phyloP scores from a whole-genome alignment of 2,329 filamentous ascomycete species.

The Fusarium avenaceum region DNA sequence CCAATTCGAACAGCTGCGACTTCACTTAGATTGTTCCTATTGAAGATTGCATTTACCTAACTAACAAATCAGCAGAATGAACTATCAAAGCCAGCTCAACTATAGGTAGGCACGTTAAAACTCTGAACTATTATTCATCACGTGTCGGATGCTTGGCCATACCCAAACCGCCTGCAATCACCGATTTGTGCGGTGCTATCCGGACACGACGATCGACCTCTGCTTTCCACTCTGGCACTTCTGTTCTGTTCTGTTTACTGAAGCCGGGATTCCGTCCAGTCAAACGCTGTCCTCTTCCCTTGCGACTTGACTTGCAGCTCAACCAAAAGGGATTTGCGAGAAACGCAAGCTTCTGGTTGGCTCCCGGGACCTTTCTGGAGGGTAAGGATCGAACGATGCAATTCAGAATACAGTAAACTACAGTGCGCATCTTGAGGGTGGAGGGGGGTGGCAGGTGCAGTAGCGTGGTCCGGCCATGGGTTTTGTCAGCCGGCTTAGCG shows the following conservation, averaged over 20 bases:
- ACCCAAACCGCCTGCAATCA: not conserved
- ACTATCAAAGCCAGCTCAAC: not conserved
- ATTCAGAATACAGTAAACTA: conserved; percentile 42
- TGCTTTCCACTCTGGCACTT: conserved; percentile 19
- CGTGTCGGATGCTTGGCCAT: conserved; percentile 6
- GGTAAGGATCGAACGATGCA: conserved; percentile 48
- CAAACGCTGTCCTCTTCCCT: conserved; percentile 12
- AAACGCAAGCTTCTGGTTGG: conserved; percentile 30
- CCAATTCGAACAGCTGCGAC: conserved; percentile 5
- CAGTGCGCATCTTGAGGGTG: conserved; percentile 9
- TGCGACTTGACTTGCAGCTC: conserved; percentile 2
- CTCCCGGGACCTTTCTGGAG: conserved; percentile 30
- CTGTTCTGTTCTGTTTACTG: conserved; percentile 12
- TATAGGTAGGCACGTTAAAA: not conserved
- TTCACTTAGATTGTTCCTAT: not conserved
- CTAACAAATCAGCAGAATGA: not conserved
- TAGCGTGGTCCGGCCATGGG: conserved; percentile 14
- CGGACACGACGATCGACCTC: conserved; percentile 29
- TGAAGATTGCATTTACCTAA: conserved; percentile 13
- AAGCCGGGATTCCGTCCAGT: conserved; percentile 20
- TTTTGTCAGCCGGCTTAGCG: conserved; percentile 42
- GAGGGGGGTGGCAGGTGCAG: conserved; percentile 5
- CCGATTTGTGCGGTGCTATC: conserved; percentile 24
- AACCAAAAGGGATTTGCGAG: conserved; percentile 16
- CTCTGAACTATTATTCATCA: not conserved